Base-by-base conservation (phyloP, 306 rosid species). In the Adenanthera pavonina region DNA sequence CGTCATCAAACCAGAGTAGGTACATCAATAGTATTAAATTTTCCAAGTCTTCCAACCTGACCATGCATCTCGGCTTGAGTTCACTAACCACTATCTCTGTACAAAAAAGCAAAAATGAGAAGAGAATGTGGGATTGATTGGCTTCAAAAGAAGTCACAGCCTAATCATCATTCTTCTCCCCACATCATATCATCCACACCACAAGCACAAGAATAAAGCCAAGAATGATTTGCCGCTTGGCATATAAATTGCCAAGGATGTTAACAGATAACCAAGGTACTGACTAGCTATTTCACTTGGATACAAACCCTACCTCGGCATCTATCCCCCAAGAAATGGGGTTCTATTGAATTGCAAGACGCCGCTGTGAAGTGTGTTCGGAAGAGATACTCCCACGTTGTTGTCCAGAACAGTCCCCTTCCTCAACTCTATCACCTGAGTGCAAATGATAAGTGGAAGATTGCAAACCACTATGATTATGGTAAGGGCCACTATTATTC, bases 151-250 rank as follows among this genome's bases (percentile, higher is more conserved):
- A 79, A 80, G 84, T 82, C 90, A 82, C 75, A 68, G 51, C 78
- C 74, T 84, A 87, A 77, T 57, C 83, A 79, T 54, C 85, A 83
- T 74, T 82, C 92, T 73, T 72, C 82, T 69, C 79, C 88, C 84
- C 87, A 78, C 44, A 74, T 79, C 82, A 84, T 81, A 69, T 68
- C 53, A 68, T 68, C 83, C 88, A 86, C 81, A 82, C 85, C 90
- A 86, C 77, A 85, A 85, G 84, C 84, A 82, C 87, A 81, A 82
- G 87, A 81, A 85, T 84, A 89, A 83, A 95, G 97, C 98, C 98
- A 94, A 94, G 98, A 94, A 94, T 92, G 98, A 94, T 86, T 94
- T 92, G 98, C 98, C 97, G 95, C 92, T 87, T 80, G 84, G 77
- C 92, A 83, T 16, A 70, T 46, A 79, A 75, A 82, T 83, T 87